Percentiles rank a stretch among this genome's conserved stretches.
Evolutionary conservation across 2,329 filamentous ascomycete genomes (phyloP).

Genomic region (Penicillium sp.): DNA sequence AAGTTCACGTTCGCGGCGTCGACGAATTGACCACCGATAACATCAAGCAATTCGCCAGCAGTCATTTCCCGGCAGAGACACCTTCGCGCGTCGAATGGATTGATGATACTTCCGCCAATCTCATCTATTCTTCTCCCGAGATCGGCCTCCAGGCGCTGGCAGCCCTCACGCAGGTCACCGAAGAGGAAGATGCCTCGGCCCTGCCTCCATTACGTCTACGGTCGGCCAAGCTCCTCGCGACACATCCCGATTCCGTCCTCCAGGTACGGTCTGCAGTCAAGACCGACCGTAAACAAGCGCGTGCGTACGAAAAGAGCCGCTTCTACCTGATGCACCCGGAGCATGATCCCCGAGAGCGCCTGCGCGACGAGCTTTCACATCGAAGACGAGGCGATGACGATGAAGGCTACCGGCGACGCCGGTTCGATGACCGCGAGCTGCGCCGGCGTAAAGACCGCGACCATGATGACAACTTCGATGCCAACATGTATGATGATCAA

Average conservation of each 20-base stretch:
- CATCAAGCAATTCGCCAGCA: conserved; percentile 70
- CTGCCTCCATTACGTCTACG: conserved; percentile 63
- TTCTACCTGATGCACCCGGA: conserved; percentile 94
- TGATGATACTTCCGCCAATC: conserved; percentile 85
- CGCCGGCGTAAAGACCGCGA: conserved; percentile 45
- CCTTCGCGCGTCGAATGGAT: conserved; percentile 83
- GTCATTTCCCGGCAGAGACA: conserved; percentile 60
- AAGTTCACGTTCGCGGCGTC: conserved; percentile 81
- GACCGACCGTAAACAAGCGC: conserved; percentile 74
- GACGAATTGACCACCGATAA: conserved; percentile 78
- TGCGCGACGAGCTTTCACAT: conserved; percentile 55
- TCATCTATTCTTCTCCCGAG: conserved; percentile 65
- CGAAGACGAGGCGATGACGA: conserved; percentile 42
- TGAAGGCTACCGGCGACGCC: conserved; percentile 49
- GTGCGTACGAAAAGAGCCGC: conserved; percentile 76
- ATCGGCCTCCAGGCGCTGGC: conserved; percentile 55
- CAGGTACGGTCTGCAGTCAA: conserved; percentile 71
- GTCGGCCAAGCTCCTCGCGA: conserved; percentile 65
- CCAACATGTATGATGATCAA: conserved; percentile 78
- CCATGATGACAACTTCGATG: conserved; percentile 63
- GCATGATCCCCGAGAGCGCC: conserved; percentile 74
- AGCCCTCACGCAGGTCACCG: conserved; percentile 45
- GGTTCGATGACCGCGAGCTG: conserved; percentile 62
- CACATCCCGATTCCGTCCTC: conserved; percentile 67
- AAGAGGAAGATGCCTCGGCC: conserved; percentile 42